A percentile compares a stretch with the other conserved stretches of the same genome.
Conservation (phyloP, 352 stramenopile genomes). For the Halophytophthora batemanensis region DNA sequence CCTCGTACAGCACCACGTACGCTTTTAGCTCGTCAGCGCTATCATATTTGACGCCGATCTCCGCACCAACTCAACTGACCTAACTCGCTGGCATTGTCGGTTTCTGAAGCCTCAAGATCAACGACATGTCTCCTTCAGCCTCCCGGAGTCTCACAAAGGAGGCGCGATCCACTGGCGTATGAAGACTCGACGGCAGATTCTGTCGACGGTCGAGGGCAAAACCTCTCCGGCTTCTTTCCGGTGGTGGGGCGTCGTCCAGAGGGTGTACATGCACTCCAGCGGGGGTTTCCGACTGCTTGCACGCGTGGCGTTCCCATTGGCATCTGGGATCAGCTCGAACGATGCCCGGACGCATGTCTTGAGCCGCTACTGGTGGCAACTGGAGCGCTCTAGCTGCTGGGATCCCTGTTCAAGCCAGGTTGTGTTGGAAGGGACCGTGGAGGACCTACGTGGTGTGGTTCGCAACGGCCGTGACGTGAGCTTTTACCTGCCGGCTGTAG, state of each 20-base stretch:
- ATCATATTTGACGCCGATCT: neutral
- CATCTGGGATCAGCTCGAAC: neutral
- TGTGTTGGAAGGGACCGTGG: constrained; percentile 12
- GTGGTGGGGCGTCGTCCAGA: constrained; percentile 15
- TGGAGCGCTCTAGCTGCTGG: constrained; percentile 20
- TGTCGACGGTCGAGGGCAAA: neutral
- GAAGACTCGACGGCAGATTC: constrained; percentile 6
- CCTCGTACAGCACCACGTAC: constrained; percentile 18
- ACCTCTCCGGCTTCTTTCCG: constrained; percentile 6
- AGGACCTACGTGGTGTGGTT: constrained; percentile 14
- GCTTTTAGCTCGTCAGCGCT: neutral
- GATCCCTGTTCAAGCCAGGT: constrained; percentile 5
- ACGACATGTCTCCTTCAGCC: constrained; percentile 9
- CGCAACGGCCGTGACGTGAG: constrained; percentile 12
- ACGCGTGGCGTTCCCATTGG: constrained; percentile 7
- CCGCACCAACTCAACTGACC: too few relatives aligned
- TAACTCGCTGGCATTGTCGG: too few relatives aligned
- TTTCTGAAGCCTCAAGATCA: constrained; percentile 11
- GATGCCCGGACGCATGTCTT: neutral
- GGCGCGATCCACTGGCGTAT: constrained; percentile 9
- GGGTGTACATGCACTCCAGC: constrained; percentile 21
- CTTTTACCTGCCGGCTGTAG: constrained; percentile 19
- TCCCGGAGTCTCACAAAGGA: constrained; percentile 1
- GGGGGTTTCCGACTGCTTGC: constrained; percentile 13
- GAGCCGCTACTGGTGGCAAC: constrained; percentile 16